These are phyloP conservation scores for Thalassiosira hispida DNA, from an alignment of 352 stramenopile species.

Conservation along the genomic window DNA sequence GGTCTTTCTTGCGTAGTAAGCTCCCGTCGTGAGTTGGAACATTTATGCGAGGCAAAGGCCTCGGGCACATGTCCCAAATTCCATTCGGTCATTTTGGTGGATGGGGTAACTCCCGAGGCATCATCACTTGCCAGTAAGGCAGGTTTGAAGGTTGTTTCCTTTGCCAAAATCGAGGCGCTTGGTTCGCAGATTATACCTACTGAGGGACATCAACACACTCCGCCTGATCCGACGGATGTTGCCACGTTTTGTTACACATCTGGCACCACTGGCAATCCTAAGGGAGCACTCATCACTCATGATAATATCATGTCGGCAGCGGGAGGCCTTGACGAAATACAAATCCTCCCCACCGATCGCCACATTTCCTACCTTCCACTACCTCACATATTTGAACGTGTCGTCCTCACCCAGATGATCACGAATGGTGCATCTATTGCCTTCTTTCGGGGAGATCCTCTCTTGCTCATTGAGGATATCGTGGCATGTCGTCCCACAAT, in stretches of 20 bases:
- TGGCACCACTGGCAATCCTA: slow-evolving; percentile 94
- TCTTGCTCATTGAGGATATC: slow-evolving; percentile 92
- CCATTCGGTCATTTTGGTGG: slow-evolving; percentile 70
- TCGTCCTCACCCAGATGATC: slow-evolving; percentile 87
- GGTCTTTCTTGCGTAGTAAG: slow-evolving; percentile 84
- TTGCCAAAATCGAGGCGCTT: slow-evolving; percentile 78
- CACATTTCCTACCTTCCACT: slow-evolving; percentile 96
- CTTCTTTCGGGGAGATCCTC: slow-evolving; percentile 92
- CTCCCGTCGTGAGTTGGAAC: slow-evolving; percentile 60
- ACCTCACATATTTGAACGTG: slow-evolving; percentile 95
- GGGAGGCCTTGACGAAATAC: slow-evolving; percentile 56
- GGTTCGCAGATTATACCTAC: slow-evolving; percentile 68
- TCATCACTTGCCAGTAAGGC: slow-evolving; percentile 55
- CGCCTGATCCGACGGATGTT: slow-evolving; percentile 86
- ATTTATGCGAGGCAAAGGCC: slow-evolving; percentile 73
- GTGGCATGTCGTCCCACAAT: slow-evolving; percentile 90
- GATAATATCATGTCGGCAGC: slow-evolving; percentile 82
- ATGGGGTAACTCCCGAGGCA: slow-evolving; percentile 75
- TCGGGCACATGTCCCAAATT: slow-evolving; percentile 59
- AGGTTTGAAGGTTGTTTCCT: slow-evolving; percentile 66
- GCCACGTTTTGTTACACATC: slow-evolving; percentile 92
- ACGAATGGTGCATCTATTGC: slow-evolving; percentile 87
- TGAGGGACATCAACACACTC: slow-evolving; percentile 59
- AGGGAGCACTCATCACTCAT: slow-evolving; percentile 94
- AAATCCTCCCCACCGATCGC: slow-evolving; percentile 80